These are phyloP conservation scores for Camelina sativa DNA, from an alignment of 345 rosid species.

Conservation along the genomic window DNA sequence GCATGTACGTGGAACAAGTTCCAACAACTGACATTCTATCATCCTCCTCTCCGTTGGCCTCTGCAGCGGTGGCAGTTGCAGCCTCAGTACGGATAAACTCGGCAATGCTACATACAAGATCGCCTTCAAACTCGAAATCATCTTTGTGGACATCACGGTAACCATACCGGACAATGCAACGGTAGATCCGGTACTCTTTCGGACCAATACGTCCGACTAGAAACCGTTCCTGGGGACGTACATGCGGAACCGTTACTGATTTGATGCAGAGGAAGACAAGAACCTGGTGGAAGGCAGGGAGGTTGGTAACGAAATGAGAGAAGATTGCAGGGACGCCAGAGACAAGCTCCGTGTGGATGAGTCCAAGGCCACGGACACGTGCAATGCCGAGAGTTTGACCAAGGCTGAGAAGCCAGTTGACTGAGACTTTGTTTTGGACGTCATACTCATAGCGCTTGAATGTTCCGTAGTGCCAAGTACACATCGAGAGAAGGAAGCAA, in stretches of 20 bases:
- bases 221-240: conserved; percentile 83
- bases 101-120: conserved; percentile 85
- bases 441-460: conserved; percentile 85
- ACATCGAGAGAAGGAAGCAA: conserved; percentile 77
- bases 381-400: conserved; percentile 87
- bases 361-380: conserved; percentile 88
- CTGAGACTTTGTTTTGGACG: conserved; percentile 90
- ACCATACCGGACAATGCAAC: conserved; percentile 94
- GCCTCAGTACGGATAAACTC: conserved; percentile 74
- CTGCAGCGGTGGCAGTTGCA: conserved; percentile 30
- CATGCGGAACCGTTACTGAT: conserved; percentile 96
- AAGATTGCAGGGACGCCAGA: conserved; percentile 95
- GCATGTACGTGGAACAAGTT: conserved; percentile 63
- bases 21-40: conserved; percentile 85
- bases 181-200: conserved; percentile 70
- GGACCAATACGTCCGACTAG: conserved; percentile 86
- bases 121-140: conserved; percentile 86
- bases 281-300: conserved; percentile 97
- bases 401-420: conserved; percentile 83
- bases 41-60: conserved; percentile 39
- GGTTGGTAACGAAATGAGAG: conserved; percentile 97
- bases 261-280: conserved; percentile 91
- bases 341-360: conserved; percentile 90
- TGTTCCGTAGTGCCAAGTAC: conserved; percentile 90
- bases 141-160: conserved; percentile 92